Conservation (phyloP, 805 yeast genomes). For the Debaryomyces hansenii region DNA sequence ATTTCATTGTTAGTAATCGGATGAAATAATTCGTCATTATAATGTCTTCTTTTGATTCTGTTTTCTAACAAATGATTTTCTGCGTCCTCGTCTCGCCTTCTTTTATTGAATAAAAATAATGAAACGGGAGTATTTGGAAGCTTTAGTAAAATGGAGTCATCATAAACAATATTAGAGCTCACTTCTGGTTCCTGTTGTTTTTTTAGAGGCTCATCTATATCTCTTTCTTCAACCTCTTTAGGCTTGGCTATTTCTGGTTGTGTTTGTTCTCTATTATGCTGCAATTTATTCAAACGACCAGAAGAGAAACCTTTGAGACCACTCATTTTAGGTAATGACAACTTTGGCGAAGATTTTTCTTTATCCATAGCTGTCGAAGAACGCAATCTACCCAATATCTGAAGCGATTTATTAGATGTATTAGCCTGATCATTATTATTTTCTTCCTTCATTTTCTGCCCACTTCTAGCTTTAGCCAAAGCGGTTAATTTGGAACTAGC, state of each 20-base stretch:
- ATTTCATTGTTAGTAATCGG: slow-evolving; percentile 44
- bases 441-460: background rate
- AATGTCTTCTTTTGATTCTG: slow-evolving; percentile 21
- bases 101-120: slow-evolving; percentile 12
- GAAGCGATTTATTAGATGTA: slow-evolving; percentile 2
- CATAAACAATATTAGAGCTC: slow-evolving; percentile 4
- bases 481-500: slow-evolving; percentile 37
- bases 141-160: slow-evolving; percentile 6
- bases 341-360: background rate
- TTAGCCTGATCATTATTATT: background rate
- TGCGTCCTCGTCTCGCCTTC: background rate
- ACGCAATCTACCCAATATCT: slow-evolving; percentile 5
- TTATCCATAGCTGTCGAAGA: background rate
- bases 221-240: background rate
- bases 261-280: background rate
- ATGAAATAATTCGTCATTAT: slow-evolving; percentile 19
- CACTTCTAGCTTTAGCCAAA: slow-evolving; percentile 44
- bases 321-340: background rate
- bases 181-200: background rate
- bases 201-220: background rate
- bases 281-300: background rate
- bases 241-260: background rate
- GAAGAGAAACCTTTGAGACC: background rate
- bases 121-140: slow-evolving; percentile 15
- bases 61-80: slow-evolving; percentile 7